Evolutionary conservation across 257 asterid genomes (phyloP), one percentile per base, ranked within the genome.

Genomic region (Knoxia roxburghii): DNA sequence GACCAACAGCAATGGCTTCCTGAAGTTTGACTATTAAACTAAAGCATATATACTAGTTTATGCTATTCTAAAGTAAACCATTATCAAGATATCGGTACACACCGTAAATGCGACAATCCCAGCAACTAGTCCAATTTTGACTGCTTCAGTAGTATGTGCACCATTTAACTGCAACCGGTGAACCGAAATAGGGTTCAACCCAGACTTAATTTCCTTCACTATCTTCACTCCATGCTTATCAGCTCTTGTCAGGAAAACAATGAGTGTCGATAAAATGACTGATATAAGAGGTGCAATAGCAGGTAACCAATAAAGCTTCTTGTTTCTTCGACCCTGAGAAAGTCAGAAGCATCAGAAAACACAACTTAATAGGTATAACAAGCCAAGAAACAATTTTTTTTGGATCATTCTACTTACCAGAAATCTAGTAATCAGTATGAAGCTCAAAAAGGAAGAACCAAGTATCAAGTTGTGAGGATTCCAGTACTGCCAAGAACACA

Each of bases 1-100:
- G 61, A 0, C 86, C 86, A 27, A 81, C 83, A 21, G 86, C 86
- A 62, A 81, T 73, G 1, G 83, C 86, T 81, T 81, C 86, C 85
- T 75, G 74, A 46, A 50, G 30, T 72, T 57, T 50, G 6, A 21
- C 7, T 52, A 24, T 21, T 1, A 2, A 39, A 12, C 17, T 18
- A 23, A 62, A 1, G 13, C 9, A 67, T 20, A 37, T 12, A 32
- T 32, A 18, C 40, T n/a, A 37, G 17, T 3, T 4, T 27, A 18
- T 24, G 3, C 2, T 35, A 57, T 21, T 29, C 0, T 21, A 56
- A 26, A 61, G 6, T 17, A 8, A 41, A 10, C 14, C 13, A 23
- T 21, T 15, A 46, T 21, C 21, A 32, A 32, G 2, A 1, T 64
- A 65, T 35, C 21, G 3, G 58, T 8, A 50, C 53, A n/a, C 4